These are phyloP conservation scores for Sanghuangporus weigelae DNA, from an alignment of 1,284 basidiomycete species.

Conservation along the genomic window DNA sequence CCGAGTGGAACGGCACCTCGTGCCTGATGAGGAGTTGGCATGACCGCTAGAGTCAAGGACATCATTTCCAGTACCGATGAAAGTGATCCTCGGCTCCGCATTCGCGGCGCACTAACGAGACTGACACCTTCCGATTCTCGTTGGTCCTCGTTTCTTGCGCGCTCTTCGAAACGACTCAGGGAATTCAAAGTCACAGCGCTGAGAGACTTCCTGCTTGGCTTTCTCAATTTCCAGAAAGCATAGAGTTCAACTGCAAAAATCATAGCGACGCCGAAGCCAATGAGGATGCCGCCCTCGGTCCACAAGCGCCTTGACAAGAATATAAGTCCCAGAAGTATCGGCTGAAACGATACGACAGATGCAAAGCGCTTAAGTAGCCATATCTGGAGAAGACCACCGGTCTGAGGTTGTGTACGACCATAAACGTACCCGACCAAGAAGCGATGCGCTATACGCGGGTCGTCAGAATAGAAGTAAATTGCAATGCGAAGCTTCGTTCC, in stretches of 20 bases:
- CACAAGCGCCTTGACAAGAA: slow-evolving; percentile 61
- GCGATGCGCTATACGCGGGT: slow-evolving; percentile 49
- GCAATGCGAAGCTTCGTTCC: slow-evolving; percentile 22
- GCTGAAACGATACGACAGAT: slow-evolving; percentile 62
- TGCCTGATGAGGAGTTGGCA: slow-evolving; percentile 51
- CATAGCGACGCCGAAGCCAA: slow-evolving; percentile 49
- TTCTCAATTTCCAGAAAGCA: slow-evolving; percentile 42
- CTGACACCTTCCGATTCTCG: slow-evolving; percentile 41
- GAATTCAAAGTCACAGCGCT: slow-evolving; percentile 55
- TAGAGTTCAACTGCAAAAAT: slow-evolving; percentile 56
- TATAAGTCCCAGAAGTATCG: slow-evolving; percentile 67
- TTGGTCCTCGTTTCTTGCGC: slow-evolving; percentile 33
- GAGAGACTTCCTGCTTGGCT: slow-evolving; percentile 42
- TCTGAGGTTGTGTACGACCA: slow-evolving; percentile 61
- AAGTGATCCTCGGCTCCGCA: slow-evolving; percentile 56
- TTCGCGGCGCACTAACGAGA: slow-evolving; percentile 43
- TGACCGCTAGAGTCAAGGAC: slow-evolving; percentile 66
- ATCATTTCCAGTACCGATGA: slow-evolving; percentile 78
- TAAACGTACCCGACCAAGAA: slow-evolving; percentile 74
- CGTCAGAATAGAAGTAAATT: not conserved
- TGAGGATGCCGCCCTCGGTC: slow-evolving; percentile 62
- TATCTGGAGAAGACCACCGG: slow-evolving; percentile 65
- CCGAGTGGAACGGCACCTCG: slow-evolving; percentile 62
- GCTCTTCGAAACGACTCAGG: slow-evolving; percentile 44
- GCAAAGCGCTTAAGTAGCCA: slow-evolving; percentile 70